Base-by-base conservation (phyloP, 202 grass and related monocot species). In the Dendrocalamus latiflorus region DNA sequence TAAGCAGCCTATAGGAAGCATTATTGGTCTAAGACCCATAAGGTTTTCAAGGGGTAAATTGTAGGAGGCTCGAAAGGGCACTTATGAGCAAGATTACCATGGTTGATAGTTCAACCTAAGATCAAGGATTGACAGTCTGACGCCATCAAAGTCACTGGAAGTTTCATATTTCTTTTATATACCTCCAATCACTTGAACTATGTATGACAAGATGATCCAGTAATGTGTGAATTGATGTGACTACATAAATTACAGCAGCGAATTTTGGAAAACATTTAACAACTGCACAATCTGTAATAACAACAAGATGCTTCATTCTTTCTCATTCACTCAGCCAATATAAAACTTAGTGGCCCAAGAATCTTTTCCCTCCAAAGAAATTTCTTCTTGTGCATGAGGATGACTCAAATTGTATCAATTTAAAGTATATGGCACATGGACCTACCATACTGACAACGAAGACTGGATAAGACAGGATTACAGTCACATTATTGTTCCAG, bases 91-190 rank as follows among this genome's bases (percentile, higher is more conserved):
- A 37, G 12, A 30, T 13, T 76, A 64, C 20, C 4, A 14, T 85
- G 30, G 54, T 59, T 77, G 51, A 60, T 85, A 30, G 54, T 59
- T 77, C 64, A 60, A 69, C 56, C 14, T 70, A 50, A 63, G 28
- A 77, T 21, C 20, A 69, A 77, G 13, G 39, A 61, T 1, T 28
- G 7, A 25, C 11, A 68, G 12, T 56, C 7, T 51, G 56, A 33
- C 42, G 12, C 3, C 14, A 63, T 1, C 33, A 24, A 6, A 1
- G n/a, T n/a, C 15, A 18, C 16, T 18, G 3, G 21, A 39, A 41
- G 14, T 72, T 50, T 65, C 55, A 25, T 38, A 25, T 45, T 24
- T 21, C 36, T 41, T 41, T 41, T 59, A 45, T 16, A 69, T 43
- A 43, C 68, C 43, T 70, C 68, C 42, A 18, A 30, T 70, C 21